A percentile compares a stretch with the other conserved stretches of the same genome.
phyloP scores from a whole-genome alignment of 2,329 filamentous ascomycete genomes.

The Aspergillus sp. region DNA sequence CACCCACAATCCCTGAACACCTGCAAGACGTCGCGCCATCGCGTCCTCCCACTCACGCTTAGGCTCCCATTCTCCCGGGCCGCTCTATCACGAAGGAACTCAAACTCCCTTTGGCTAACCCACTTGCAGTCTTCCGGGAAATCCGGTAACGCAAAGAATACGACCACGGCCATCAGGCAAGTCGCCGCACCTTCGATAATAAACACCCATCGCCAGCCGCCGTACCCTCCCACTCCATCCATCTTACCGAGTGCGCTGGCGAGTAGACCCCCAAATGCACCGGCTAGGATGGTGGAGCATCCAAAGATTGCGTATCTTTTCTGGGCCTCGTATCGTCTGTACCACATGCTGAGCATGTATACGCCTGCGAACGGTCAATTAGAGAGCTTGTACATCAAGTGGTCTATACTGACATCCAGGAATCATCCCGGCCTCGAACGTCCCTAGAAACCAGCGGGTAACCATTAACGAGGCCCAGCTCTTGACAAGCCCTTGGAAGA shows the following conservation, averaged over 20 bases:
- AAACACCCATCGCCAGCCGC: slow-evolving; percentile 49
- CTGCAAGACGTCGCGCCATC: slow-evolving; percentile 56
- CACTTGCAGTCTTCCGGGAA: slow-evolving; percentile 72
- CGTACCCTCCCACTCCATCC: slow-evolving; percentile 55
- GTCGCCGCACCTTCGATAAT: slow-evolving; percentile 65
- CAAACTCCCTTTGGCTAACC: slow-evolving; percentile 64
- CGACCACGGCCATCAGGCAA: slow-evolving; percentile 55
- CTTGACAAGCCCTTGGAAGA: slow-evolving; percentile 72
- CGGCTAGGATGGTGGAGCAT: slow-evolving; percentile 60
- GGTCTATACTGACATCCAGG: slow-evolving; percentile 55
- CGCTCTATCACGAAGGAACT: slow-evolving; percentile 65
- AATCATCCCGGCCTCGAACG: slow-evolving; percentile 69
- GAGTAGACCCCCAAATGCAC: slow-evolving; percentile 60
- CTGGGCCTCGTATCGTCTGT: slow-evolving; percentile 79
- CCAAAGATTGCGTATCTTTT: slow-evolving; percentile 90
- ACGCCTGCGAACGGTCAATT: slow-evolving; percentile 28
- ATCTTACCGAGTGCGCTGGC: slow-evolving; percentile 59
- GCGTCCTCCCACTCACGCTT: slow-evolving; percentile 62
- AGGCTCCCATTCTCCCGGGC: slow-evolving; percentile 67
- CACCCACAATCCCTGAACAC: slow-evolving; percentile 66
- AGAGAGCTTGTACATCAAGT: neutral
- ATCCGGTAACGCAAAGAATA: slow-evolving; percentile 65
- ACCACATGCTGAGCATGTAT: slow-evolving; percentile 77
- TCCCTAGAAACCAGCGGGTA: slow-evolving; percentile 76
- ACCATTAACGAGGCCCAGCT: slow-evolving; percentile 75